Percentiles rank a stretch among this genome's conserved stretches.
Conservation (phyloP, 139 green algal genomes). For the Asterochloris erici region DNA sequence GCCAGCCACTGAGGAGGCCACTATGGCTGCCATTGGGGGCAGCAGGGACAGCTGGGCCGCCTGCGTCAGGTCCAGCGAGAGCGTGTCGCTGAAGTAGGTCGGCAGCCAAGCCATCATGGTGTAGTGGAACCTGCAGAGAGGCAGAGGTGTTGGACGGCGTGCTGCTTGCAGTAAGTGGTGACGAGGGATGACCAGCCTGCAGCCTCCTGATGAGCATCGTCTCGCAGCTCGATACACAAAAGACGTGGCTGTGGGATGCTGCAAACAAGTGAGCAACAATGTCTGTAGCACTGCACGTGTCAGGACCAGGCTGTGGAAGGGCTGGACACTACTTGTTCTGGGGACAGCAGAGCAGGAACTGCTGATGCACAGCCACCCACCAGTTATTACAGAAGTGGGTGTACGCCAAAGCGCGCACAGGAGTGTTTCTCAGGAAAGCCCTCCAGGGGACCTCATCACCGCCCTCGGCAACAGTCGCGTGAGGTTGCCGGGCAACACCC, state of each 20-base stretch:
- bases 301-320: no score
- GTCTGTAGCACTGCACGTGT: no score
- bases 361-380: conserved; percentile 31
- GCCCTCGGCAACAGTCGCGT: background rate
- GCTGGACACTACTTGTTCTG: no score
- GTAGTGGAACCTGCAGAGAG: conserved; percentile 77
- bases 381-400: conserved; percentile 98
- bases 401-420: conserved; percentile 80
- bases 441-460: conserved; percentile 74
- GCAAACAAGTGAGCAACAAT: no score
- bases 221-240: no score
- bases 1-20: conserved; percentile 40
- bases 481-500: background rate
- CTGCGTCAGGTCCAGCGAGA: conserved; percentile 74
- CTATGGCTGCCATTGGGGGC: conserved; percentile 77
- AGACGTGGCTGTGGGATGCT: no score
- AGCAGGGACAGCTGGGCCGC: conserved; percentile 77
- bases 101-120: conserved; percentile 96
- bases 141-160: no score
- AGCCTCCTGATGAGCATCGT: no score
- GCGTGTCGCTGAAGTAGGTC: conserved; percentile 86
- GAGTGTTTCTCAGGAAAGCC: conserved; percentile 66
- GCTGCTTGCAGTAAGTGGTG: no score
- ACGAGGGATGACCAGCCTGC: no score
- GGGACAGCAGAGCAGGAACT: background rate